A percentile compares a stretch with the other conserved stretches of the same genome.
Conservation (phyloP, 2,329 filamentous ascomycete species). For the Pseudopithomyces maydicus region DNA sequence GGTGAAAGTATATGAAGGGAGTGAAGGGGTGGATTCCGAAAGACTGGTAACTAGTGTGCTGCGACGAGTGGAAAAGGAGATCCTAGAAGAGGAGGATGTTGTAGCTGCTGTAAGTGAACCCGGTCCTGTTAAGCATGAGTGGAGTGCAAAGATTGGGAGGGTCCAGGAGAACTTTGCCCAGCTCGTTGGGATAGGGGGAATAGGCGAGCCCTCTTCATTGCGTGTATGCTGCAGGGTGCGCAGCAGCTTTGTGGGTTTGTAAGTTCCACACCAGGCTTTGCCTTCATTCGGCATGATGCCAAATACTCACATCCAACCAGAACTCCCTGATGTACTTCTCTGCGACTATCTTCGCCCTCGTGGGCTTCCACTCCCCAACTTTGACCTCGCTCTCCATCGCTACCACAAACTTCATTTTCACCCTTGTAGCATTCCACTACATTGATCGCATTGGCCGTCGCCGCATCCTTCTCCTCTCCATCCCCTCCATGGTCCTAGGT, state of each 20-base stretch:
- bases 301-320: slow-evolving; percentile 20
- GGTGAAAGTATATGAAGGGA: slow-evolving; percentile 62
- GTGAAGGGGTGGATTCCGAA: slow-evolving; percentile 35
- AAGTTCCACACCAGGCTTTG: slow-evolving; percentile 17
- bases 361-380: slow-evolving; percentile 53
- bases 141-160: slow-evolving; percentile 47
- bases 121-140: slow-evolving; percentile 33
- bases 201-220: slow-evolving; percentile 77
- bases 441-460: slow-evolving; percentile 53
- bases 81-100: slow-evolving; percentile 69
- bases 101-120: slow-evolving; percentile 43
- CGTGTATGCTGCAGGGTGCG: slow-evolving; percentile 82
- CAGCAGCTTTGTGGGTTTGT: slow-evolving; percentile 78
- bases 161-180: slow-evolving; percentile 62
- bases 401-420: slow-evolving; percentile 53
- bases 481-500: slow-evolving; percentile 81
- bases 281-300: not conserved
- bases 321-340: slow-evolving; percentile 56
- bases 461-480: slow-evolving; percentile 75
- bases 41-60: slow-evolving; percentile 65
- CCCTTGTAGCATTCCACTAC: slow-evolving; percentile 50
- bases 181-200: slow-evolving; percentile 56
- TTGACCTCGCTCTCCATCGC: slow-evolving; percentile 52
- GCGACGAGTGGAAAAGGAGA: slow-evolving; percentile 73
- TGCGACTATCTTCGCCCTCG: slow-evolving; percentile 53